Percentiles rank a stretch among this genome's conserved stretches.
phyloP scores from a whole-genome alignment of 2,329 filamentous ascomycete genomes.

The Aureobasidium sp. region DNA sequence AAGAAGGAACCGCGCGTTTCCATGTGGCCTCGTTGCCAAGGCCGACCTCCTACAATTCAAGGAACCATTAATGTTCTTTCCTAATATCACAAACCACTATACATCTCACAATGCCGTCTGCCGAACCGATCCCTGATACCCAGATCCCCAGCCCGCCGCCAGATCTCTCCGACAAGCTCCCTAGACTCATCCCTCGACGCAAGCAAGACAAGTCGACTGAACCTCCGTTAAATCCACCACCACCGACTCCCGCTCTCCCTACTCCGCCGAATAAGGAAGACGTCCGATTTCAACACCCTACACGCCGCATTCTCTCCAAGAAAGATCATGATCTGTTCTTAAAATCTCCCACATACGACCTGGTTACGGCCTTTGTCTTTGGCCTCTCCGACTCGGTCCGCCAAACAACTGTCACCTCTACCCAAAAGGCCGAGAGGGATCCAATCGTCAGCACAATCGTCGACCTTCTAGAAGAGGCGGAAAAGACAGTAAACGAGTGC shows the following conservation, averaged over 20 bases:
- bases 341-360: conserved; percentile 61
- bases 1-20: neutral
- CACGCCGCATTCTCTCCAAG: conserved; percentile 70
- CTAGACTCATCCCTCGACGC: conserved; percentile 58
- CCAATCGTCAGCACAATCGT: conserved; percentile 56
- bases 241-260: conserved; percentile 66
- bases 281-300: conserved; percentile 54
- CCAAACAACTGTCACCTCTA: conserved; percentile 55
- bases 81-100: neutral
- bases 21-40: conserved; percentile 1
- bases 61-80: neutral
- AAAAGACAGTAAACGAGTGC: conserved; percentile 55
- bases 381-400: conserved; percentile 72
- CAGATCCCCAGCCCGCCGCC: conserved; percentile 22
- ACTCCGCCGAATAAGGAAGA: conserved; percentile 51
- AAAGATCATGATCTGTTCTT: conserved; percentile 77
- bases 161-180: conserved; percentile 50
- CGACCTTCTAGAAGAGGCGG: conserved; percentile 59
- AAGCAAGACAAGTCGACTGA: conserved; percentile 40
- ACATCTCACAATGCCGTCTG: conserved; percentile 30
- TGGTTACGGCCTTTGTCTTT: conserved; percentile 81
- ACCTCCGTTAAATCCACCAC: conserved; percentile 45
- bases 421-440: conserved; percentile 48
- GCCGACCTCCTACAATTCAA: neutral
- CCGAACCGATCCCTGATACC: conserved; percentile 88